These are phyloP conservation scores for Dothistroma pini DNA, from an alignment of 2,329 filamentous ascomycete genomes.

Conservation along the genomic window DNA sequence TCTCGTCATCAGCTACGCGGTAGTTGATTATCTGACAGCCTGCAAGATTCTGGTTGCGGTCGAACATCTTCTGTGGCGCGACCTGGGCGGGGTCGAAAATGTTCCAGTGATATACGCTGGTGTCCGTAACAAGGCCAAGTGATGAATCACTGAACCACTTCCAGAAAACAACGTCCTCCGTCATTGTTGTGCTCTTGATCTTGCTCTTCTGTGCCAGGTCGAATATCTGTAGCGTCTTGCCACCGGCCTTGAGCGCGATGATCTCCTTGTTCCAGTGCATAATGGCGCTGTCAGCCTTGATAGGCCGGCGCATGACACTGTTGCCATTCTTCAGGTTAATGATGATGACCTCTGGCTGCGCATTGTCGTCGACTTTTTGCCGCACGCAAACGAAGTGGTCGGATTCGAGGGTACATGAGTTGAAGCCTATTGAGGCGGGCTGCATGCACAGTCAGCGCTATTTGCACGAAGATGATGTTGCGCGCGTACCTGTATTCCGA, in stretches of 20 bases:
- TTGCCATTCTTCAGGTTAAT: conserved; percentile 97
- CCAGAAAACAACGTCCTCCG: conserved; percentile 98
- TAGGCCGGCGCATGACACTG: conserved; percentile 88
- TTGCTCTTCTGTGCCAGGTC: conserved; percentile 90
- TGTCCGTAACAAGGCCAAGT: conserved; percentile 86
- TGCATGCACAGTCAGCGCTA: conserved; percentile 35
- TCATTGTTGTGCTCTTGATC: conserved; percentile 94
- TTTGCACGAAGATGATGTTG: background rate
- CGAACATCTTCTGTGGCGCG: conserved; percentile 84
- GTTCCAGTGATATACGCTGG: conserved; percentile 94
- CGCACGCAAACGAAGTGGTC: conserved; percentile 95
- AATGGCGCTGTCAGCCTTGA: conserved; percentile 99
- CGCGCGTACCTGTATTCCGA: conserved; percentile 46
- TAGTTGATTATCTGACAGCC: conserved; percentile 99
- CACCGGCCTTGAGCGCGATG: conserved; percentile 93
- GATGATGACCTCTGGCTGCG: conserved; percentile 92
- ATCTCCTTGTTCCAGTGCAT: conserved; percentile 98
- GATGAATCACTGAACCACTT: conserved; percentile 94
- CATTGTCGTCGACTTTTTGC: conserved; percentile 81
- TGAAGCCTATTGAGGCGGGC: conserved; percentile 76
- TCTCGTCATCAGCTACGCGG: conserved; percentile 88
- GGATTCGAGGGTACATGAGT: conserved; percentile 94
- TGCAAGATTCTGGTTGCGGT: conserved; percentile 83
- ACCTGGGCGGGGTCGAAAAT: conserved; percentile 81
- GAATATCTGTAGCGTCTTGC: conserved; percentile 94